Base-by-base conservation (phyloP, 2,329 filamentous ascomycete species). In the Capronia americana region DNA sequence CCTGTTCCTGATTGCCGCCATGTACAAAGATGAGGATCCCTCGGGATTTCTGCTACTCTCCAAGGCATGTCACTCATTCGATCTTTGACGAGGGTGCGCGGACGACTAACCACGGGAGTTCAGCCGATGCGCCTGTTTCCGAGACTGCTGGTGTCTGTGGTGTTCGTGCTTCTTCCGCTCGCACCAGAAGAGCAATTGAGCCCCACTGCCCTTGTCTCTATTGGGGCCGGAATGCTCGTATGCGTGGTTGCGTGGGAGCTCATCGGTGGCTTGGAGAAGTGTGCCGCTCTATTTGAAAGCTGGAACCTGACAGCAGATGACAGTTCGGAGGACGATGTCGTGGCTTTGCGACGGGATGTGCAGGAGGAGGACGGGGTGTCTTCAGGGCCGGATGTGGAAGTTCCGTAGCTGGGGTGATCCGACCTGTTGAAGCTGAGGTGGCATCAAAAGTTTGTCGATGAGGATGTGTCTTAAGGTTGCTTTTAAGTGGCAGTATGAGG, bases 211-310 rank as follows among this genome's bases (percentile, higher is more conserved):
- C 77, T 82, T 34, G 75, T 83, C 71, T 78, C 76, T 3, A 75
- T 81, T 7, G 74, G 82, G 48, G 82, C 61, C 81, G 80, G 75
- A 76, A 1, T 83, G 17, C 77, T 83, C 61, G 79, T 77, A 0
- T 77, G 81, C 63, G 73, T 80, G 4, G 69, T 80, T 3, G 68
- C 83, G 10, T 83, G 80, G 81, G 82, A 83, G 72, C 83, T 79
- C 23, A 63, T 53, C 14, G 66, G 66, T 26, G 56, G 66, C 24
- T 54, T 68, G 3, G 48, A 65, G 41, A 65, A 61, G 38, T 58
- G 53, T 50, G 63, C 57, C 12, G 7, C 24, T 38, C 20, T 68
- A n/a, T 68, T 54, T 53, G 66, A 65, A 51, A 65, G 57, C 48
- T 68, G 66, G 66, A 41, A 48, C 56, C 44, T 53, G n/a, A 57